A percentile compares a stretch with the other conserved stretches of the same genome.
phyloP scores from a whole-genome alignment of 306 rosid genomes.

The Quercus glauca region DNA sequence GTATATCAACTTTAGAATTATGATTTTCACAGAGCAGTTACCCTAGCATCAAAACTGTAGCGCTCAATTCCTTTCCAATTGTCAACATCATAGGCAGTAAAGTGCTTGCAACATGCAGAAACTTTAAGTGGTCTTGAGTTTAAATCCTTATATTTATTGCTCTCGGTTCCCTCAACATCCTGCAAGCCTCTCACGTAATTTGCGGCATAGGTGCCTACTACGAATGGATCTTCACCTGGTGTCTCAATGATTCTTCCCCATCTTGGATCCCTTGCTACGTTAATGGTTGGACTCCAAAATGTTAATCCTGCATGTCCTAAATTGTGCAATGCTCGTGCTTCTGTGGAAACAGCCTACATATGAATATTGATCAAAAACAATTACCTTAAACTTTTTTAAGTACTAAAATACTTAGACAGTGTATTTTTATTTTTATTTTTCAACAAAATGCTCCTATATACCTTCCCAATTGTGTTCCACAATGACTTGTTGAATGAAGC shows the following conservation, averaged over 20 bases:
- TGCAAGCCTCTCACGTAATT: constrained; percentile 24
- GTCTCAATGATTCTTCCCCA: constrained; percentile 25
- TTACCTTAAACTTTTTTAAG: no score
- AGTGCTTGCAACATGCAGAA: constrained; percentile 20
- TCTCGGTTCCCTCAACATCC: constrained; percentile 18
- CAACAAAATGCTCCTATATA: no score
- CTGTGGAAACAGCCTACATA: no score
- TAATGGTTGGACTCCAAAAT: constrained; percentile 11
- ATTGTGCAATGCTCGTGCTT: no score
- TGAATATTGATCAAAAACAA: no score
- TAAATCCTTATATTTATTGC: neutral
- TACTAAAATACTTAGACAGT: no score
- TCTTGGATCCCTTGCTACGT: constrained; percentile 22
- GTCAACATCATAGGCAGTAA: constrained; percentile 14
- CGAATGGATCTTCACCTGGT: constrained; percentile 21
- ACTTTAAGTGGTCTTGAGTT: constrained; percentile 21
- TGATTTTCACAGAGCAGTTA: neutral
- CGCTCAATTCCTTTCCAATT: constrained; percentile 14
- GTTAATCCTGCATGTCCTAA: no score
- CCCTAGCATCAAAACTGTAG: constrained; percentile 18
- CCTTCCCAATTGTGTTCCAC: no score
- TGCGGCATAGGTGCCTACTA: neutral
- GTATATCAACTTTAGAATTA: no score
- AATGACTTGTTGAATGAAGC: no score
- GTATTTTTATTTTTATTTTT: no score